Evolutionary conservation across 1,139 yeast species (phyloP).

Genomic region (Magnusiomyces ingens): DNA sequence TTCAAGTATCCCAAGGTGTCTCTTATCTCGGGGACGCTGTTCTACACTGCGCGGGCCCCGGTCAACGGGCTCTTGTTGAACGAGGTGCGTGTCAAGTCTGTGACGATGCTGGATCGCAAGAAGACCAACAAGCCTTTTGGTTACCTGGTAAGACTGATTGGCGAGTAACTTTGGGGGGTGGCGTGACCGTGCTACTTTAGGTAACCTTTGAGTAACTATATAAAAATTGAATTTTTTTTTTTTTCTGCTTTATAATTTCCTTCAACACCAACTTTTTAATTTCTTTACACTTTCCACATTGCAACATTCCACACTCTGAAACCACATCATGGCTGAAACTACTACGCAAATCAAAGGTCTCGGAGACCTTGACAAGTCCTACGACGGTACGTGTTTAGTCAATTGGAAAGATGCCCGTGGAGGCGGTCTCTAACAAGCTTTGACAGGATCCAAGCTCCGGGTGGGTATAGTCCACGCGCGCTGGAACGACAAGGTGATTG

Average conservation of each 20-base stretch:
- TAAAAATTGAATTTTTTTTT: too few relatives aligned
- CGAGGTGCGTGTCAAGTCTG: neutral
- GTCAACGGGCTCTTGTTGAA: neutral
- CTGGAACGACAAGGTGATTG: conserved; percentile 79
- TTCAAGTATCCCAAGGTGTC: neutral
- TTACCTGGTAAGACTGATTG: conserved; percentile 2
- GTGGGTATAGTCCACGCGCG: conserved; percentile 91
- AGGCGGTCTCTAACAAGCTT: neutral
- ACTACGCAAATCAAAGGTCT: conserved; percentile 14
- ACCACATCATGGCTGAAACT: conserved; percentile 1
- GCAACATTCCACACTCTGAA: neutral
- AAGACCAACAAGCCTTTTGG: conserved; percentile 2
- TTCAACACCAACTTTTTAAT: too few relatives aligned
- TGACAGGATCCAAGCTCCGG: conserved; percentile 50
- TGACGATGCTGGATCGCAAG: conserved; percentile 2
- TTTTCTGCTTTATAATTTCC: too few relatives aligned
- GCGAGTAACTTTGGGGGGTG: neutral
- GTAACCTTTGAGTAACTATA: too few relatives aligned
- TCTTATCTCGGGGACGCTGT: neutral
- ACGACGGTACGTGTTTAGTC: conserved; percentile 10
- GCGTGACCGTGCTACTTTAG: too few relatives aligned
- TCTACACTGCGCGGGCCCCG: neutral
- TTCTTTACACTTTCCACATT: too few relatives aligned
- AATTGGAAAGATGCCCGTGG: neutral
- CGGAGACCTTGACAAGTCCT: conserved; percentile 10